These are phyloP conservation scores for Leccinum incarnatum DNA, from an alignment of 768 basidiomycete species.

Conservation along the genomic window DNA sequence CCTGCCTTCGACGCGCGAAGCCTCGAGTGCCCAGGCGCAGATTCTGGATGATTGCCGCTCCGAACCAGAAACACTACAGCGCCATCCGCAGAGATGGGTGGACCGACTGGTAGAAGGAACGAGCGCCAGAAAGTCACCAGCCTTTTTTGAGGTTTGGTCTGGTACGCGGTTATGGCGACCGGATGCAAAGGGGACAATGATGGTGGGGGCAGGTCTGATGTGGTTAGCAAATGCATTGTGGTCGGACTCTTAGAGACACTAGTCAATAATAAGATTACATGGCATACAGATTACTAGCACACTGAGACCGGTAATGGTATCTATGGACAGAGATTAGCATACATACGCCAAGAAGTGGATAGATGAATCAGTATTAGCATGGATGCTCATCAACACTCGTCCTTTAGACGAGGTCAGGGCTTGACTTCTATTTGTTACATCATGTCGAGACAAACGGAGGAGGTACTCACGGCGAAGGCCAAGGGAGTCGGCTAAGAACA, in stretches of 20 bases:
- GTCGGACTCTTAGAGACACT: conserved; percentile 32
- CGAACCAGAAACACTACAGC: conserved; percentile 39
- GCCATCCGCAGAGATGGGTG: conserved; percentile 45
- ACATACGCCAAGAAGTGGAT: not conserved
- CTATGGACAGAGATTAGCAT: conserved; percentile 21
- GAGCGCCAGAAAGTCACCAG: conserved; percentile 18
- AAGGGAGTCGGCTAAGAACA: not conserved
- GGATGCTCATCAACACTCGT: conserved; percentile 72
- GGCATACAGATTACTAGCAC: conserved; percentile 1
- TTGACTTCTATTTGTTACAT: conserved; percentile 88
- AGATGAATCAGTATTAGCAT: conserved; percentile 81
- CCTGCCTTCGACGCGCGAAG: conserved; percentile 20
- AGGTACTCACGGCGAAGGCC: conserved; percentile 34
- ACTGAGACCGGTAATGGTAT: not conserved
- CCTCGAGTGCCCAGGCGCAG: not conserved
- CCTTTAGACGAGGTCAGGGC: conserved; percentile 79
- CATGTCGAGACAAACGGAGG: conserved; percentile 35
- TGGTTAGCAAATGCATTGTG: conserved; percentile 69
- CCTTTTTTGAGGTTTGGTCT: conserved; percentile 31
- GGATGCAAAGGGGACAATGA: conserved; percentile 44
- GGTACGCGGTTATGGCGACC: conserved; percentile 31
- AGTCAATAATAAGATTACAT: not conserved
- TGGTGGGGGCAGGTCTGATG: conserved; percentile 44
- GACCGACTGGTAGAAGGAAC: conserved; percentile 45
- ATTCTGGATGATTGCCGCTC: not conserved